These are phyloP conservation scores for Geotrichum reessii DNA, from an alignment of 1,139 yeast species.

Conservation along the genomic window DNA sequence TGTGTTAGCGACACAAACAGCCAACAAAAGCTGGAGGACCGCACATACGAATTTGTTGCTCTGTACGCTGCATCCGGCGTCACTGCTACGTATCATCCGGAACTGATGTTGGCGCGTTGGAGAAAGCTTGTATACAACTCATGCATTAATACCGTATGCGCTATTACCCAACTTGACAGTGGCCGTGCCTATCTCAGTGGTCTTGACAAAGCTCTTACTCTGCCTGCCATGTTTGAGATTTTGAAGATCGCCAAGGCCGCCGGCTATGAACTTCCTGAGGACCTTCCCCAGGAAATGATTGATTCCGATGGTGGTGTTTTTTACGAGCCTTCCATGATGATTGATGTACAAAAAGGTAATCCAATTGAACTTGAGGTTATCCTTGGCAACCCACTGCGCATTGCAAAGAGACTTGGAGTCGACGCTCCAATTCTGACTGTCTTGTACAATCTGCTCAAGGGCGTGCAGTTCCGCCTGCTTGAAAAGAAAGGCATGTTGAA, in stretches of 20 bases:
- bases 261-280: slow-evolving; percentile 49
- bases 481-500: slow-evolving; percentile 42
- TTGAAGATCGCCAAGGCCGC: slow-evolving; percentile 53
- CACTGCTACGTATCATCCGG: slow-evolving; percentile 38
- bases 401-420: slow-evolving; percentile 53
- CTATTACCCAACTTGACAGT: slow-evolving; percentile 52
- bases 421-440: slow-evolving; percentile 52
- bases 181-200: slow-evolving; percentile 56
- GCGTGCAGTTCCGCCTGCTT: slow-evolving; percentile 55
- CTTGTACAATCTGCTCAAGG: slow-evolving; percentile 52
- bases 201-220: slow-evolving; percentile 37
- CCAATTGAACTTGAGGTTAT: slow-evolving; percentile 68
- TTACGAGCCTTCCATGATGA: slow-evolving; percentile 68
- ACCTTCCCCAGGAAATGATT: slow-evolving; percentile 45
- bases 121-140: slow-evolving; percentile 66
- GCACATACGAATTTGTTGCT: slow-evolving; percentile 43
- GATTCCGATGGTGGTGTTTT: slow-evolving; percentile 59
- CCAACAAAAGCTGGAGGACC: slow-evolving; percentile 33
- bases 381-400: slow-evolving; percentile 61
- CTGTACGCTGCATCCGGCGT: slow-evolving; percentile 48
- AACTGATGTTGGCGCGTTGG: slow-evolving; percentile 50
- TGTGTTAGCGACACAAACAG: slow-evolving; percentile 31
- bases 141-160: slow-evolving; percentile 57
- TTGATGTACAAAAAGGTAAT: slow-evolving; percentile 63
- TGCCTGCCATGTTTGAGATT: slow-evolving; percentile 64